A percentile compares a stretch with the other conserved stretches of the same genome.
Evolutionary conservation across 2,329 filamentous ascomycete species (phyloP).

Genomic region (Epichloe gansuensis): DNA sequence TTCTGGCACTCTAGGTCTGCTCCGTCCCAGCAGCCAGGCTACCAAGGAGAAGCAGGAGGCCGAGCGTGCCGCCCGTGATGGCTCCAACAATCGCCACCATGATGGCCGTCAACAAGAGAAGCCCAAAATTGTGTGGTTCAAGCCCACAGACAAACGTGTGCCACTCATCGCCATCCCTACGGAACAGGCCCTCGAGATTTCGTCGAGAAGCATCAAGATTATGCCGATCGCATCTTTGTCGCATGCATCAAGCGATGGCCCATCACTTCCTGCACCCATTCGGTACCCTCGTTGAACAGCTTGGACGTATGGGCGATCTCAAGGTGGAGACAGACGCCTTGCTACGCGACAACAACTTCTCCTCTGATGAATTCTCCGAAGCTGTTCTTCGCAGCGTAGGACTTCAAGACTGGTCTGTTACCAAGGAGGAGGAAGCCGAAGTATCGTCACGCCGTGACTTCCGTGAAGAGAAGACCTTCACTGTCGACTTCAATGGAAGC

Average conservation of each 20-base stretch:
- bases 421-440: conserved; percentile 66
- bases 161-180: conserved; percentile 96
- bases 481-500: conserved; percentile 79
- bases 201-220: conserved; percentile 96
- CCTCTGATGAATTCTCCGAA: conserved; percentile 93
- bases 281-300: conserved; percentile 90
- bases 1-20: conserved; percentile 83
- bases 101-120: conserved; percentile 80
- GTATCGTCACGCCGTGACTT: conserved; percentile 76
- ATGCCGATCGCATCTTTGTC: conserved; percentile 95
- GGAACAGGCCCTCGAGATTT: conserved; percentile 94
- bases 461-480: conserved; percentile 78
- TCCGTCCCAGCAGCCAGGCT: conserved; percentile 93
- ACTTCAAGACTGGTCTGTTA: conserved; percentile 80
- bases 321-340: conserved; percentile 97
- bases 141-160: conserved; percentile 97
- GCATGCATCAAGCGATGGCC: conserved; percentile 99
- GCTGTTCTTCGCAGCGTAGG: conserved; percentile 88
- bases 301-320: conserved; percentile 92
- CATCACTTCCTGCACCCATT: conserved; percentile 98
- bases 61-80: conserved; percentile 83
- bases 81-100: conserved; percentile 55
- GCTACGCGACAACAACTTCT: conserved; percentile 96
- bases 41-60: conserved; percentile 99
- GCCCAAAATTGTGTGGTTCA: conserved; percentile 99